phyloP scores from a whole-genome alignment of 768 basidiomycete genomes.

The Trametes cinnabarina region DNA sequence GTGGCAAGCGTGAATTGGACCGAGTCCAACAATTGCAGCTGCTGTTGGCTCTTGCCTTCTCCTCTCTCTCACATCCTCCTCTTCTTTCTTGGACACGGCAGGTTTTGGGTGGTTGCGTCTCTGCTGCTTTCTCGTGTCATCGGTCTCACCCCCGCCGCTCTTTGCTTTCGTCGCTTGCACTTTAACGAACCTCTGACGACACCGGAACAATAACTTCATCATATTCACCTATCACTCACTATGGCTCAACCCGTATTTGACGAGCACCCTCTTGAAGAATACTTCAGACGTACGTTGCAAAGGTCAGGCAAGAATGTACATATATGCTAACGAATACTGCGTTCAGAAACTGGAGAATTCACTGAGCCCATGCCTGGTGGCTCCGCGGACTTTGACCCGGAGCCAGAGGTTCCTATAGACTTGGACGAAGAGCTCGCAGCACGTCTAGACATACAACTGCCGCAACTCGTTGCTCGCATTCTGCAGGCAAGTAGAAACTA shows the following conservation, averaged over 20 bases:
- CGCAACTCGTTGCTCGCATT: neutral
- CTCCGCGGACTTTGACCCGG: constrained; percentile 36
- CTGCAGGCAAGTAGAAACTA: constrained; percentile 12
- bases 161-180: constrained; percentile 11
- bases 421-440: neutral
- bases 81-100: neutral
- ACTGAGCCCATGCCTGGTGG: constrained; percentile 59
- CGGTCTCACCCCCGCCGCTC: constrained; percentile 19
- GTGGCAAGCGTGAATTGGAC: neutral
- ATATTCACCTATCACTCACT: constrained; percentile 10
- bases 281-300: constrained; percentile 55
- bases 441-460: constrained; percentile 7
- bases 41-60: neutral
- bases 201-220: constrained; percentile 3
- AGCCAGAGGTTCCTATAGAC: constrained; percentile 33
- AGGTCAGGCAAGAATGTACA: neutral
- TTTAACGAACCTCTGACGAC: constrained; percentile 19
- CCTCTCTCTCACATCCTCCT: neutral
- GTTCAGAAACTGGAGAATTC: constrained; percentile 57
- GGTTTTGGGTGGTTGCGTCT: neutral
- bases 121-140: constrained; percentile 13
- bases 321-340: constrained; percentile 7
- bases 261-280: constrained; percentile 72
- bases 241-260: constrained; percentile 83
- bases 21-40: neutral